These are phyloP conservation scores for Collybia mongolica DNA, from an alignment of 768 basidiomycete species.

Conservation along the genomic window DNA sequence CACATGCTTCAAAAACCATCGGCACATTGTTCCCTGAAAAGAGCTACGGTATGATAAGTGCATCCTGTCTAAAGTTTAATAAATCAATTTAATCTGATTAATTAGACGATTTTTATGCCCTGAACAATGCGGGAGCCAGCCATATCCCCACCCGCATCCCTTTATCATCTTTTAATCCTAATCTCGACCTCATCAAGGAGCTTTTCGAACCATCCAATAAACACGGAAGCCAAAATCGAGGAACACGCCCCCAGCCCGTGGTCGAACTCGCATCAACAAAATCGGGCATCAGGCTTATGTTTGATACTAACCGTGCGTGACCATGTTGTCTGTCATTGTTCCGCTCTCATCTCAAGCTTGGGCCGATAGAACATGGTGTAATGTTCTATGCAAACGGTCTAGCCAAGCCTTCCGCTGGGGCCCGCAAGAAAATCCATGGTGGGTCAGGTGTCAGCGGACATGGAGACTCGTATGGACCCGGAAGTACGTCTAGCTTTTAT, in stretches of 20 bases:
- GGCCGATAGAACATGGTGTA: conserved; percentile 58
- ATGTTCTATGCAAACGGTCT: conserved; percentile 73
- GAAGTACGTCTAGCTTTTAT: conserved; percentile 38
- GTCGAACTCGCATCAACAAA: conserved; percentile 54
- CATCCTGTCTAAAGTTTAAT: background rate
- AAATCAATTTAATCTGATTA: conserved; percentile 4
- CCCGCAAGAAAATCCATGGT: conserved; percentile 74
- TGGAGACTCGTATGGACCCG: conserved; percentile 58
- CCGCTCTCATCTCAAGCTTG: background rate
- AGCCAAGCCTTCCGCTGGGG: conserved; percentile 43
- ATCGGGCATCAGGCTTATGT: conserved; percentile 59
- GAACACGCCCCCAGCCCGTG: conserved; percentile 37
- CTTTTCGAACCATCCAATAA: conserved; percentile 33
- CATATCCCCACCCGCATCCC: conserved; percentile 49
- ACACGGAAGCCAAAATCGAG: conserved; percentile 17
- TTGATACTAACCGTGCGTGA: conserved; percentile 69
- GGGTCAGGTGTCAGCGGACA: conserved; percentile 57
- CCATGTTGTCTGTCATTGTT: conserved; percentile 1
- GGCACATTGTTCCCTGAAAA: conserved; percentile 53
- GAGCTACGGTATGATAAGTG: conserved; percentile 54
- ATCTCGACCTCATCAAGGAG: conserved; percentile 46
- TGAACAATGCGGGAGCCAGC: conserved; percentile 36
- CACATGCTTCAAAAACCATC: conserved; percentile 49
- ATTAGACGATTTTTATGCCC: conserved; percentile 65
- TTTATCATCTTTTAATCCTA: conserved; percentile 34